Percentiles rank a stretch among this genome's conserved stretches.
These are phyloP conservation scores for Phylloporus rhodoxanthus DNA, from an alignment of 768 basidiomycete species.

Conservation along the genomic window DNA sequence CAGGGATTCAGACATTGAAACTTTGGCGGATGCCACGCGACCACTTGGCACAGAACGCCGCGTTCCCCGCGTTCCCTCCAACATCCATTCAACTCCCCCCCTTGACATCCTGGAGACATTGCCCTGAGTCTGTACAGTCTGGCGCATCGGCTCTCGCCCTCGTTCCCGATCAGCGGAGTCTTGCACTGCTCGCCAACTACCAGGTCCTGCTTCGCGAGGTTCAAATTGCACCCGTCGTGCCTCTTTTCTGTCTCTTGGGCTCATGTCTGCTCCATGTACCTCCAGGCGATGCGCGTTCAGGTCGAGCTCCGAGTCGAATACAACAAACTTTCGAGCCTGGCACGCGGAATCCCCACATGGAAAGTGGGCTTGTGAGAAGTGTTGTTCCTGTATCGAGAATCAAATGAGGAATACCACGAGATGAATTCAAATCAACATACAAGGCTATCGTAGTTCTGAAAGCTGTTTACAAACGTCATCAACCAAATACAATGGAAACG, in stretches of 20 bases:
- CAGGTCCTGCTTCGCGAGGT: too few species aligned
- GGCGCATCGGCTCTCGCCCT: background rate
- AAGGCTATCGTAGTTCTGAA: slow-evolving; percentile 70
- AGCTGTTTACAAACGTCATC: slow-evolving; percentile 38
- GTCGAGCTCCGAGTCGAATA: slow-evolving; percentile 83
- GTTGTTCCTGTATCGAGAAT: slow-evolving; percentile 50
- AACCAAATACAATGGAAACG: background rate
- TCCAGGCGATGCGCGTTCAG: slow-evolving; percentile 88
- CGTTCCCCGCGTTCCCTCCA: background rate
- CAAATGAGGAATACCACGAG: background rate
- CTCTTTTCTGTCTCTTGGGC: slow-evolving; percentile 60
- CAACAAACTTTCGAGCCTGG: slow-evolving; percentile 86
- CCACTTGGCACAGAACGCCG: background rate
- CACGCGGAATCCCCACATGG: slow-evolving; percentile 73
- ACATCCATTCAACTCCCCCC: background rate
- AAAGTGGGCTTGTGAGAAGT: slow-evolving; percentile 71
- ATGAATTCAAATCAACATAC: slow-evolving; percentile 35
- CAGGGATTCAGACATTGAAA: slow-evolving; percentile 74
- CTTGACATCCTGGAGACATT: background rate
- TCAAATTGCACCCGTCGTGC: slow-evolving; percentile 67
- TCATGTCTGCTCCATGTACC: slow-evolving; percentile 72
- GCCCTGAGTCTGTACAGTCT: background rate
- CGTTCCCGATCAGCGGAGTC: background rate
- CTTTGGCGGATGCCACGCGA: slow-evolving; percentile 48
- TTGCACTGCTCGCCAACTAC: slow-evolving; percentile 13